These are phyloP conservation scores for Lentinula edodes DNA, from an alignment of 768 basidiomycete genomes.

Conservation along the genomic window DNA sequence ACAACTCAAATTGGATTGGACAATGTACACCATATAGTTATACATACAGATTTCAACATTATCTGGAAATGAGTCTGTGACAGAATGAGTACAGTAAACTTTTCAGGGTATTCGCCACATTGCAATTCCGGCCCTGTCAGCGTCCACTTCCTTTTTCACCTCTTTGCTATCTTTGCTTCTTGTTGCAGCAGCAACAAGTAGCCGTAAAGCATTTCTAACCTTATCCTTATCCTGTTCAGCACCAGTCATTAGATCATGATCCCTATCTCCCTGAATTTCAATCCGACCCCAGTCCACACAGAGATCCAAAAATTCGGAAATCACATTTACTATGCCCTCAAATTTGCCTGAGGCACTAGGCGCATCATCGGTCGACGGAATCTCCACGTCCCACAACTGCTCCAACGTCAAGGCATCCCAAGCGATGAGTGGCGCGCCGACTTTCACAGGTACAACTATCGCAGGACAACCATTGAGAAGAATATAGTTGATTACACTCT, in stretches of 20 bases:
- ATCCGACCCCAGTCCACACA: conserved; percentile 61
- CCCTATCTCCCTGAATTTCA: conserved; percentile 19
- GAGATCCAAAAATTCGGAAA: conserved; percentile 55
- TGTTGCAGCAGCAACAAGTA: conserved; percentile 52
- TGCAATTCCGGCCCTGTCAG: conserved; percentile 54
- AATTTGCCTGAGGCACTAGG: conserved; percentile 32
- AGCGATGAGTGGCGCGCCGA: conserved; percentile 56
- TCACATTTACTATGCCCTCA: conserved; percentile 46
- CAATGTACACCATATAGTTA: no score
- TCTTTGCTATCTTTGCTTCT: conserved; percentile 47
- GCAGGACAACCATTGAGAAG: conserved; percentile 58
- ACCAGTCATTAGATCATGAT: background rate
- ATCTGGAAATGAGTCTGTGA: no score
- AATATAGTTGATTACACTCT: conserved; percentile 60
- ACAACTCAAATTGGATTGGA: no score
- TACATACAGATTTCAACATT: no score
- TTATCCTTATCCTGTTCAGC: conserved; percentile 26
- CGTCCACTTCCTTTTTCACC: conserved; percentile 50
- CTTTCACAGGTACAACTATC: conserved; percentile 52
- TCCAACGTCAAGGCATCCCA: conserved; percentile 61
- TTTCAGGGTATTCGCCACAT: conserved; percentile 58
- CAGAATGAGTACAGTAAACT: background rate
- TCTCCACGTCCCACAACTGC: conserved; percentile 46
- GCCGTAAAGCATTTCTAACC: conserved; percentile 39
- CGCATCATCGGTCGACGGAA: conserved; percentile 27